Percentiles rank a stretch among this genome's conserved stretches.
Evolutionary conservation across 495 filamentous ascomycete species (phyloP).

Genomic region (Hyphodiscus hymeniophilus): DNA sequence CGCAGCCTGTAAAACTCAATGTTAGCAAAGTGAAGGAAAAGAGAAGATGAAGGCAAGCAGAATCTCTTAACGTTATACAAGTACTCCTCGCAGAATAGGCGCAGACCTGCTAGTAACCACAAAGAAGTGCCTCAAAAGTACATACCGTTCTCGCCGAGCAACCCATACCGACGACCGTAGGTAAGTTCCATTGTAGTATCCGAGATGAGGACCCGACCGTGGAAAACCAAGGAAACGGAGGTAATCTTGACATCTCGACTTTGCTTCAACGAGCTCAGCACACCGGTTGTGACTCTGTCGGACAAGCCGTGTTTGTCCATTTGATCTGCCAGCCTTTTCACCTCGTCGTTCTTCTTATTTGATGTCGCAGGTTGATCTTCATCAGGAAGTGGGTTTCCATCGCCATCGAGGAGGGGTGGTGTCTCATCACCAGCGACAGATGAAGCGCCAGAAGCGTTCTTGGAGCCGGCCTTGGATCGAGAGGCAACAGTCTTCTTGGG

Average conservation of each 20-base stretch:
- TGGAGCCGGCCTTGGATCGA: conserved; percentile 57
- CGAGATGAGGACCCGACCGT: conserved; percentile 90
- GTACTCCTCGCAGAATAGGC: no score
- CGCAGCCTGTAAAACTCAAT: no score
- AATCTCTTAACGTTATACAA: no score
- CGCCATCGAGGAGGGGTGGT: conserved; percentile 48
- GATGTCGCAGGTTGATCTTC: conserved; percentile 61
- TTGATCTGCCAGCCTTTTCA: conserved; percentile 66
- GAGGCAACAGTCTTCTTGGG: conserved; percentile 67
- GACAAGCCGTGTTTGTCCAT: conserved; percentile 94
- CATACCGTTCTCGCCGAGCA: conserved; percentile 97
- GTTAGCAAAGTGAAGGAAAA: no score
- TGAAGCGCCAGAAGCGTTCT: conserved; percentile 53
- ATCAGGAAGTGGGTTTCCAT: conserved; percentile 41
- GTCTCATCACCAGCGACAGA: conserved; percentile 65
- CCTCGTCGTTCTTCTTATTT: conserved; percentile 64
- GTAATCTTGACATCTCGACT: conserved; percentile 96
- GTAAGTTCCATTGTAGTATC: conserved; percentile 91
- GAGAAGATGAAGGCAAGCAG: no score
- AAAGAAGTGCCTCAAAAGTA: no score
- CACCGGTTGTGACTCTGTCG: conserved; percentile 96
- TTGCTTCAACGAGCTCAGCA: conserved; percentile 72
- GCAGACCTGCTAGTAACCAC: no score
- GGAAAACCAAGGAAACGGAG: conserved; percentile 88
- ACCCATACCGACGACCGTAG: conserved; percentile 85